These are phyloP conservation scores for Parastagonospora nodorum DNA, from an alignment of 2,329 filamentous ascomycete genomes.

Conservation along the genomic window DNA sequence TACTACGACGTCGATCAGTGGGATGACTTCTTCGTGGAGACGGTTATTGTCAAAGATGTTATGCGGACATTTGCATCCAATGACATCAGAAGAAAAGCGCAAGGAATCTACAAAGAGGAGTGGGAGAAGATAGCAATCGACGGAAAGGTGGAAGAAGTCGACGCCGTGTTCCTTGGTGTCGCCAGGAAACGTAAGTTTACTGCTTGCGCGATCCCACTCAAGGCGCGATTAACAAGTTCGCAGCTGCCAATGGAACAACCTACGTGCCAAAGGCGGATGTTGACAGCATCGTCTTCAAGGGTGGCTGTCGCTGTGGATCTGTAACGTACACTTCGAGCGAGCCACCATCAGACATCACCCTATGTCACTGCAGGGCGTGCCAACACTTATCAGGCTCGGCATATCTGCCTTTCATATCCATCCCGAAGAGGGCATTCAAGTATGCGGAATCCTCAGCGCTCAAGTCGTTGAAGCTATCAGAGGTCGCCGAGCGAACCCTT, in stretches of 20 bases:
- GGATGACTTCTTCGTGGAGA: constrained; percentile 45
- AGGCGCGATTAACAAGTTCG: constrained; percentile 3
- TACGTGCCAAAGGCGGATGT: constrained; percentile 12
- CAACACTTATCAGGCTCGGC: constrained; percentile 54
- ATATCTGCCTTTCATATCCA: constrained; percentile 51
- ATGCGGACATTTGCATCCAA: constrained; percentile 34
- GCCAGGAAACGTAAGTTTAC: constrained; percentile 38
- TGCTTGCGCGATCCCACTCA: not conserved
- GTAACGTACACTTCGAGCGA: constrained; percentile 49
- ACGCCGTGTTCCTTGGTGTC: constrained; percentile 47
- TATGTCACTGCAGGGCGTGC: constrained; percentile 58
- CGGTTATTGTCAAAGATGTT: constrained; percentile 32
- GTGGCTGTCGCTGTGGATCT: constrained; percentile 52
- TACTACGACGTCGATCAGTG: constrained; percentile 35
- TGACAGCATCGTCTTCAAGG: constrained; percentile 38
- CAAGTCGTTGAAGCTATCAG: constrained; percentile 44
- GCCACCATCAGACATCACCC: constrained; percentile 43
- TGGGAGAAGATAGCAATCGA: constrained; percentile 46
- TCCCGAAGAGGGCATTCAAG: constrained; percentile 42
- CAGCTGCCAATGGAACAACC: constrained; percentile 34
- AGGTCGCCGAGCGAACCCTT: constrained; percentile 50
- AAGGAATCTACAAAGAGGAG: constrained; percentile 41
- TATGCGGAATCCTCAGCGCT: constrained; percentile 38
- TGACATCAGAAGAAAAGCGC: constrained; percentile 40
- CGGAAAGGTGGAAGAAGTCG: constrained; percentile 46